These are phyloP conservation scores for Kingdonia uniflora DNA, from an alignment of 164 flowering plant species.

Conservation along the genomic window DNA sequence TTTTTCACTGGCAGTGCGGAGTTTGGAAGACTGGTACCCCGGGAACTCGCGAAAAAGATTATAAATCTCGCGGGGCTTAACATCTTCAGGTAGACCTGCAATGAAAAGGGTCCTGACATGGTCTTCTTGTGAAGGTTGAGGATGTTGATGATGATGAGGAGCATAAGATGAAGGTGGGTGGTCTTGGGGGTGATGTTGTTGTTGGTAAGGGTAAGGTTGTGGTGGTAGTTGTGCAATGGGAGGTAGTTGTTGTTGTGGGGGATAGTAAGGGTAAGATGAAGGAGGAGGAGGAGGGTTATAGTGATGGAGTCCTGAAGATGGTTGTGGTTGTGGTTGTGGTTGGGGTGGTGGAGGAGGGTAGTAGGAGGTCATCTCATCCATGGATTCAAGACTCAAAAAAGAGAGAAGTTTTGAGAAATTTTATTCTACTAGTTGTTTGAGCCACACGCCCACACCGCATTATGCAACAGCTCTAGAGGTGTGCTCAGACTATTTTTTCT, in stretches of 20 bases:
- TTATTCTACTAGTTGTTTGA: too few relatives aligned
- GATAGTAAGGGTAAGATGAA: slow-evolving; percentile 7
- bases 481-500: too few relatives aligned
- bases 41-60: slow-evolving; percentile 82
- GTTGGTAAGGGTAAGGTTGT: slow-evolving; percentile 10
- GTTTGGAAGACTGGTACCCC: slow-evolving; percentile 76
- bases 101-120: slow-evolving; percentile 73
- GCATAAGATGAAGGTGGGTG: slow-evolving; percentile 6
- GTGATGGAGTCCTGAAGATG: slow-evolving; percentile 11
- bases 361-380: slow-evolving; percentile 50
- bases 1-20: slow-evolving; percentile 30
- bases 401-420: too few relatives aligned
- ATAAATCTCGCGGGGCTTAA: slow-evolving; percentile 75
- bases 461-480: too few relatives aligned
- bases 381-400: too few relatives aligned
- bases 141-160: neutral
- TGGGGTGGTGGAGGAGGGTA: slow-evolving; percentile 34
- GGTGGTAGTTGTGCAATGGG: slow-evolving; percentile 11
- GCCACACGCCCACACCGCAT: too few relatives aligned
- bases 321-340: slow-evolving; percentile 16
- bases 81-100: slow-evolving; percentile 89
- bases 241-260: slow-evolving; percentile 8
- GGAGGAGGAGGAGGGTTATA: slow-evolving; percentile 4
- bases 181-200: slow-evolving; percentile 14
- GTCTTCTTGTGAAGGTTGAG: slow-evolving; percentile 3